Evolutionary conservation across 2,329 filamentous ascomycete species (phyloP), one percentile per base, ranked within the genome.

Genomic region (Aspergillus sp.): DNA sequence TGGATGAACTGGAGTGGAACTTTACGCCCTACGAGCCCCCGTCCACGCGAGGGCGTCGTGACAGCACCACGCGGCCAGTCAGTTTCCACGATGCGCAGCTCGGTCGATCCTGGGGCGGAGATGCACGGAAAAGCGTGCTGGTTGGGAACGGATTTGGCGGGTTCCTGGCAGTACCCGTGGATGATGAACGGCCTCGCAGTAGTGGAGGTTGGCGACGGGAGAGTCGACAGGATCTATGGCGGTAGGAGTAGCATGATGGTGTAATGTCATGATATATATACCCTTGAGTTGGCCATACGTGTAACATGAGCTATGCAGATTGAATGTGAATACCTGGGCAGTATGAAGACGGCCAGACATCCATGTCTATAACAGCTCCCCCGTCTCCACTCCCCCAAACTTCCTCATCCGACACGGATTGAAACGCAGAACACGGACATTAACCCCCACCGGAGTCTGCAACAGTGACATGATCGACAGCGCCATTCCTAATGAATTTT

Each of bases 131-230:
- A 68, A 83, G 79, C 59, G 76, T 86, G 8, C 76, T 87, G n/a
- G 83, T 87, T 0, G 83, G 83, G 0, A 87, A 87, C 63, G 84
- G 84, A 2, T 85, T 85, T 55, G 84, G 84, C 24, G 84, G 84
- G 0, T 87, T 84, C 68, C 68, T 87, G 16, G 82, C 84, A 16
- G 78, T 87, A n/a, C 85, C 85, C 1, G 71, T 71, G 17, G 79
- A 81, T 10, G 77, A 79, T 46, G 66, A 63, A 22, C 61, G 69
- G 20, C 70, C 71, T 3, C 62, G 60, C 56, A 75, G 70, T 49
- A 71, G 68, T 46, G 59, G 65, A 7, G 66, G 62, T 9, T 63
- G 62, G 49, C 65, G 57, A 51, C 60, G 68, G n/a, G 60, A 64
- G 16, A 72, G 67, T 48, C 65, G 63, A 44, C 60, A 64, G 50